Evolutionary conservation across 2,329 filamentous ascomycete species (phyloP), one percentile per base, ranked within the genome.

Genomic region (Colletotrichum tofieldiae): DNA sequence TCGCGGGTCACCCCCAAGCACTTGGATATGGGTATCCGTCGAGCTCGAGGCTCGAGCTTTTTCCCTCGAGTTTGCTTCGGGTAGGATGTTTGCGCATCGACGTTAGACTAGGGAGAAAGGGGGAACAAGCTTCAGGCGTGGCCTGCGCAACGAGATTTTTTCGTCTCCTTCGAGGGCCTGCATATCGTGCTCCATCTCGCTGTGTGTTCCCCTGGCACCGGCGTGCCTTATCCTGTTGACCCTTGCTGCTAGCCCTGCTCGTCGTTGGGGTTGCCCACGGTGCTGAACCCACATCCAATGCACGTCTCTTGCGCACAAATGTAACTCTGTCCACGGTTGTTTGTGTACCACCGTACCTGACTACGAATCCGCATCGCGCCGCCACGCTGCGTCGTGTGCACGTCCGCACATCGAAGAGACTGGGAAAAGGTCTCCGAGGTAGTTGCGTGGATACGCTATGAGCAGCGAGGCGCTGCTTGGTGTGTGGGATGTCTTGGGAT

Each of bases 101-200:
- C 65, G 62, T 59, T 62, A 37, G 58, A 65, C 70, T 72, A 72
- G 66, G 39, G 60, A 70, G 70, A 72, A 72, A 72, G 41, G 70
- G 65, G 70, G 70, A 72, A 70, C 65, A 70, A 72, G 65, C 70
- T 70, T 72, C 70, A 72, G 70, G 70, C 65, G 65, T 72, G 47
- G 70, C 59, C 60, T 55, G 60, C 52, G 65, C 70, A 60, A 72
- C 52, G 65, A 72, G 70, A 60, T 68, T 72, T 72, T 61, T 51
- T 56, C 35, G 29, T 69, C 49, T 32, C 56, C 9, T 39, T 52
- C 45, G 43, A 72, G 59, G 54, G 60, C 65, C 65, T 72, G 70
- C 59, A 65, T 70, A 54, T 70, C 41, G 47, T 54, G 66, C 61
- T 51, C 70, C 70, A 72, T 72, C 67, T 72, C 59, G 59, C 41